A percentile compares a stretch with the other conserved stretches of the same genome.
These are phyloP conservation scores for Domatiomyces globalis DNA, from an alignment of 2,329 filamentous ascomycete genomes.

Conservation along the genomic window DNA sequence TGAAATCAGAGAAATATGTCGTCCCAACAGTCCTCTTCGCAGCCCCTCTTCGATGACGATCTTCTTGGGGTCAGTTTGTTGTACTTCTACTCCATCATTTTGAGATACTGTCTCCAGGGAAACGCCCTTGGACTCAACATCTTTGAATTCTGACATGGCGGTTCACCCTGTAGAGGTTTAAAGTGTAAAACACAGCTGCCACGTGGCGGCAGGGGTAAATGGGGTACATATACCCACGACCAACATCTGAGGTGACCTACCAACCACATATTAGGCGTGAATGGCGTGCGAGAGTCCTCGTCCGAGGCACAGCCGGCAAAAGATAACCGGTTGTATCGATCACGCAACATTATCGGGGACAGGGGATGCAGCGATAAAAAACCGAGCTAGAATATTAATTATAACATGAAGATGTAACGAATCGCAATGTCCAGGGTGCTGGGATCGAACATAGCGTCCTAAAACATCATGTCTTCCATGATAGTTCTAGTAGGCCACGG, in stretches of 20 bases:
- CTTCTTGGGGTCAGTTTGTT: background rate
- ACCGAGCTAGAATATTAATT: background rate
- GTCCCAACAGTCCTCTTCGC: background rate
- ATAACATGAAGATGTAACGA: background rate
- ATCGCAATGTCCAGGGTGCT: background rate
- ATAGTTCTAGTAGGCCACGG: background rate
- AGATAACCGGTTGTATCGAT: background rate
- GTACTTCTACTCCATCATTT: background rate
- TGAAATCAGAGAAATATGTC: constrained; percentile 22
- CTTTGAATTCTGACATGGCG: background rate
- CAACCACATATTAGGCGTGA: background rate
- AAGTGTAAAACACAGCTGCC: background rate
- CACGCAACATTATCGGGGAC: background rate
- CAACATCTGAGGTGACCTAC: no score
- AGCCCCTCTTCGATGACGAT: background rate
- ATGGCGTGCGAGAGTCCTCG: background rate
- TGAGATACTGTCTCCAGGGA: background rate
- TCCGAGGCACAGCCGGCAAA: background rate
- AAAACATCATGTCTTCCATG: background rate
- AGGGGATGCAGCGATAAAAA: background rate
- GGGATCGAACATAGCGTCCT: background rate
- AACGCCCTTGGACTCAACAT: background rate
- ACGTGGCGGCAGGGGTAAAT: background rate
- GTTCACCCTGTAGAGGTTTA: background rate
- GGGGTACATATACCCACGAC: background rate